These are phyloP conservation scores for Amanita molliuscula DNA, from an alignment of 768 basidiomycete species.

Conservation along the genomic window DNA sequence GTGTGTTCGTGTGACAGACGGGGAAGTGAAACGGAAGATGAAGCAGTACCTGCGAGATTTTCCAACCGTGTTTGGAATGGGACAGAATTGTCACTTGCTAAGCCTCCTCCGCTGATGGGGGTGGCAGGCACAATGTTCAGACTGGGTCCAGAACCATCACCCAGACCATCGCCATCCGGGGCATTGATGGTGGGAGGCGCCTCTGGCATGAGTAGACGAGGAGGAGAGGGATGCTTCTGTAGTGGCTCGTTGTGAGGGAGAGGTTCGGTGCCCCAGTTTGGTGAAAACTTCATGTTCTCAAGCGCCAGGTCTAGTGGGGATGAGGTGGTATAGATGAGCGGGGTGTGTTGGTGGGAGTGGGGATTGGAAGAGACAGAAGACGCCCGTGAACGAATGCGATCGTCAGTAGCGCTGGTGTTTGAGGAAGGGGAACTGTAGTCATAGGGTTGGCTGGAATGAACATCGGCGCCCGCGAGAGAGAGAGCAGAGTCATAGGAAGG, in stretches of 20 bases:
- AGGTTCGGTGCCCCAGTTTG: conserved; percentile 40
- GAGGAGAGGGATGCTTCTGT: conserved; percentile 35
- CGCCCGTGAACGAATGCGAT: conserved; percentile 44
- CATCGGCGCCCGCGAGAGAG: conserved; percentile 8
- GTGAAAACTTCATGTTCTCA: conserved; percentile 58
- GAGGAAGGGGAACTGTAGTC: conserved; percentile 60
- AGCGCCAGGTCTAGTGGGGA: conserved; percentile 51
- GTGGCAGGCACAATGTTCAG: conserved; percentile 80
- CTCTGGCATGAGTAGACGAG: conserved; percentile 46
- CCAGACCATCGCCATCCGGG: conserved; percentile 42
- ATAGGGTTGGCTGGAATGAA: conserved; percentile 25
- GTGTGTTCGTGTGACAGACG: conserved; percentile 3
- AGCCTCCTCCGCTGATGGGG: conserved; percentile 57
- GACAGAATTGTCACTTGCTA: conserved; percentile 27
- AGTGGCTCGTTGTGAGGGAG: conserved; percentile 26
- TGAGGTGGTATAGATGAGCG: conserved; percentile 30
- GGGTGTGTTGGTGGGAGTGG: conserved; percentile 15
- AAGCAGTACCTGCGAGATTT: conserved; percentile 24
- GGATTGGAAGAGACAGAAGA: conserved; percentile 58
- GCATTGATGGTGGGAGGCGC: conserved; percentile 44
- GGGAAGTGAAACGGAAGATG: conserved; percentile 33
- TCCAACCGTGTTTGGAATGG: conserved; percentile 40
- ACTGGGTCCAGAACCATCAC: conserved; percentile 31
- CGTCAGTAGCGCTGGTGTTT: conserved; percentile 37
- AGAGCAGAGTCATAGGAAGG: conserved; percentile 15